phyloP scores from a whole-genome alignment of 2,329 filamentous ascomycete genomes.

The Alternaria sp. region DNA sequence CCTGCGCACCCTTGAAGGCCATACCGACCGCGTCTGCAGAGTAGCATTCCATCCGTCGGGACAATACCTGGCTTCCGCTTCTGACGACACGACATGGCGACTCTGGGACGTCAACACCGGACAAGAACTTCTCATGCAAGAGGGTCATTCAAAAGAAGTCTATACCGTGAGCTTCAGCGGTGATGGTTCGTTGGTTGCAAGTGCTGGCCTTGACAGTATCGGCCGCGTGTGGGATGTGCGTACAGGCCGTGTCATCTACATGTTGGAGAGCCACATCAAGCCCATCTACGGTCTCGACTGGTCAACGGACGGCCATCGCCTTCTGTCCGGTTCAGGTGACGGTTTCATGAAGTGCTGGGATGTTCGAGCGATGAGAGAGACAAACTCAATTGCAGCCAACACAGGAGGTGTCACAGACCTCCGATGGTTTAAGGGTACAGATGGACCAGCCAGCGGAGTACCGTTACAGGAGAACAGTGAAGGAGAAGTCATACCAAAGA shows the following conservation, averaged over 20 bases:
- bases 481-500: conserved; percentile 72
- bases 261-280: conserved; percentile 89
- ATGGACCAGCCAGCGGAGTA: conserved; percentile 71
- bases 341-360: conserved; percentile 99
- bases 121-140: conserved; percentile 84
- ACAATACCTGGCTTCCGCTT: conserved; percentile 87
- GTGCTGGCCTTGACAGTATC: conserved; percentile 92
- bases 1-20: conserved; percentile 79
- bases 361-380: conserved; percentile 82
- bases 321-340: conserved; percentile 90
- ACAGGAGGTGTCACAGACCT: conserved; percentile 90
- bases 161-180: conserved; percentile 88
- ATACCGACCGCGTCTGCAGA: conserved; percentile 85
- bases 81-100: conserved; percentile 95
- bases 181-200: conserved; percentile 88
- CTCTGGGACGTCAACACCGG: conserved; percentile 92
- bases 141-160: conserved; percentile 93
- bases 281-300: conserved; percentile 94
- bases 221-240: conserved; percentile 94
- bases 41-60: conserved; percentile 96
- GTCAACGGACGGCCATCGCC: conserved; percentile 87
- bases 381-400: conserved; percentile 88
- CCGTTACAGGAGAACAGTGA: conserved; percentile 68
- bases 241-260: conserved; percentile 92
- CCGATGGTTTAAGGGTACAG: conserved; percentile 88